These are phyloP conservation scores for Colletotrichum limetticola DNA, from an alignment of 2,329 filamentous ascomycete genomes.

Conservation along the genomic window DNA sequence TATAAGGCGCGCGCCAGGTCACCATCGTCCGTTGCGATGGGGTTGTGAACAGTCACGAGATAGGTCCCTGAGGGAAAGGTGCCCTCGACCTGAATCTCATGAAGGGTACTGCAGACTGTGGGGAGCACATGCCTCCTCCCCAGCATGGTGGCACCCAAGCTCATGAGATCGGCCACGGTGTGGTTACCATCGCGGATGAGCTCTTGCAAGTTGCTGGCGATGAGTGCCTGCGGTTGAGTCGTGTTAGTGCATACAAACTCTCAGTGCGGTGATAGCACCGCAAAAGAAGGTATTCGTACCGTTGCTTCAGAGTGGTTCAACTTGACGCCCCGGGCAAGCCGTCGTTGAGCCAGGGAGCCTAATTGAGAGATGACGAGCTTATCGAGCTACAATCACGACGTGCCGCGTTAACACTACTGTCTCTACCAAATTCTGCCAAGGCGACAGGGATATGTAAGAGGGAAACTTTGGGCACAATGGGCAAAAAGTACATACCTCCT, in stretches of 20 bases:
- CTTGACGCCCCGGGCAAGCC: constrained; percentile 87
- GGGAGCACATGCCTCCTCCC: constrained; percentile 92
- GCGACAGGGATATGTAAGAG: constrained; percentile 34
- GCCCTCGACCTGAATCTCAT: constrained; percentile 91
- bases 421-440: constrained; percentile 9
- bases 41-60: constrained; percentile 92
- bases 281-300: constrained; percentile 55
- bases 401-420: constrained; percentile 33
- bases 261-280: neutral
- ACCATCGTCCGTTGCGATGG: constrained; percentile 86
- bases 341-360: constrained; percentile 85
- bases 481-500: constrained; percentile 52
- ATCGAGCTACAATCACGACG: constrained; percentile 74
- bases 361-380: constrained; percentile 95
- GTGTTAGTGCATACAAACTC: constrained; percentile 23
- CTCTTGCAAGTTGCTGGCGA: constrained; percentile 92
- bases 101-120: constrained; percentile 80
- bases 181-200: constrained; percentile 97
- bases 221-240: constrained; percentile 68
- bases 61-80: constrained; percentile 93
- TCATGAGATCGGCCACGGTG: constrained; percentile 93
- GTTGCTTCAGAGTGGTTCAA: constrained; percentile 92
- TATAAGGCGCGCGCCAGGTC: constrained; percentile 89
- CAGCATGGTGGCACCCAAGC: constrained; percentile 89
- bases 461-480: neutral